A percentile compares a stretch with the other conserved stretches of the same genome.
Evolutionary conservation across 2,329 filamentous ascomycete genomes (phyloP).

Genomic region (Fusarium chaquense): DNA sequence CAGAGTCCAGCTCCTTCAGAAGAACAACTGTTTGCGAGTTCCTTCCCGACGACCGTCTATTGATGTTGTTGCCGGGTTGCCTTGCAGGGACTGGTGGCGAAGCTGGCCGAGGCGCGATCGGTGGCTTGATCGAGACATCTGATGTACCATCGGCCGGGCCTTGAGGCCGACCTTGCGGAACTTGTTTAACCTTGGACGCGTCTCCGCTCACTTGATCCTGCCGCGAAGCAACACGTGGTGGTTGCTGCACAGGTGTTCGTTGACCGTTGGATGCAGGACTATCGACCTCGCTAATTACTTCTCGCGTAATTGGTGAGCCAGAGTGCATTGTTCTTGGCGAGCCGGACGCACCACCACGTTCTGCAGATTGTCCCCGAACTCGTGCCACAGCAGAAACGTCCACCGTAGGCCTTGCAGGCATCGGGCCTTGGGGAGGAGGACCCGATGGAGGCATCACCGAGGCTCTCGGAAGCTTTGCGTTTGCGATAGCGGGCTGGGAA

Average conservation of each 20-base stretch:
- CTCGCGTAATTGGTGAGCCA: conserved; percentile 58
- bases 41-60: conserved; percentile 69
- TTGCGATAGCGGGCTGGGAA: conserved; percentile 50
- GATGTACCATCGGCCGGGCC: conserved; percentile 76
- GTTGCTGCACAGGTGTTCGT: conserved; percentile 70
- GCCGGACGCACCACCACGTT: conserved; percentile 54
- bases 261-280: conserved; percentile 69
- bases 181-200: conserved; percentile 51
- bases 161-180: conserved; percentile 62
- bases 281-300: conserved; percentile 60
- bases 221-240: conserved; percentile 53
- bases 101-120: conserved; percentile 57
- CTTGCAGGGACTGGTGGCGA: conserved; percentile 71
- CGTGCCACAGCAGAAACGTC: conserved; percentile 58
- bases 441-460: conserved; percentile 56
- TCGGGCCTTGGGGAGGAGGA: conserved; percentile 67
- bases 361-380: conserved; percentile 63
- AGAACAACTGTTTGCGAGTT: conserved; percentile 78
- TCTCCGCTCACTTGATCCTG: conserved; percentile 51
- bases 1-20: conserved; percentile 86
- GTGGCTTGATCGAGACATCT: conserved; percentile 62
- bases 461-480: conserved; percentile 54
- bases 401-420: conserved; percentile 60
- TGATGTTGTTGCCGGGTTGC: conserved; percentile 69
- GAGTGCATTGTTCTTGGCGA: conserved; percentile 53